phyloP scores from a whole-genome alignment of 768 basidiomycete genomes.

The Mycena pura region DNA sequence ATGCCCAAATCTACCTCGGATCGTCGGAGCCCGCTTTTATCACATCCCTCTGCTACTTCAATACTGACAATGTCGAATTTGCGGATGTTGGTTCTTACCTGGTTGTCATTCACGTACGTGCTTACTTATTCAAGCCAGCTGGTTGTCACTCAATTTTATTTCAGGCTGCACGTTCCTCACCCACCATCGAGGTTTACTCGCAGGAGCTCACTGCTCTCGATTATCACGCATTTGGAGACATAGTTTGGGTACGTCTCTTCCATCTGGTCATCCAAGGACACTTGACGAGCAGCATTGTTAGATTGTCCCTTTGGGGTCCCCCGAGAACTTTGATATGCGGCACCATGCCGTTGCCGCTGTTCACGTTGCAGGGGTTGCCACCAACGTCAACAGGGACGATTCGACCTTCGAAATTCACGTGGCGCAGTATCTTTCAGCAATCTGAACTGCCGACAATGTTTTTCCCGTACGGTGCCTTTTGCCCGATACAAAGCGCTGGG shows the following conservation, averaged over 20 bases:
- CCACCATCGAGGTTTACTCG: constrained; percentile 2
- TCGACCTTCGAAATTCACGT: constrained; percentile 7
- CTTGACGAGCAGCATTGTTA: neutral
- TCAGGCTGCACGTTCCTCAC: neutral
- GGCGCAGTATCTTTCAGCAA: constrained; percentile 4
- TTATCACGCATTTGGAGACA: constrained; percentile 1
- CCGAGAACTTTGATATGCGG: neutral
- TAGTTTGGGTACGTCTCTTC: neutral
- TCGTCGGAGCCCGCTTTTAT: too few species aligned
- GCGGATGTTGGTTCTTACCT: neutral
- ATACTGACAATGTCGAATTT: neutral
- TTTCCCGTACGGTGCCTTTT: neutral
- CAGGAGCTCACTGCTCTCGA: neutral
- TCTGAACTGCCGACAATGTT: neutral
- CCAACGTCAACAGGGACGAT: neutral
- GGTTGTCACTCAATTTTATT: neutral
- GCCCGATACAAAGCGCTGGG: neutral
- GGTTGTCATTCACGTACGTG: neutral
- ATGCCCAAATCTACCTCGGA: neutral
- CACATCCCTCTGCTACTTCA: constrained; percentile 2
- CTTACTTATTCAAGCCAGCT: too few species aligned
- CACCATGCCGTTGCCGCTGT: neutral
- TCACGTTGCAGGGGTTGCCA: neutral
- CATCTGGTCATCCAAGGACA: neutral
- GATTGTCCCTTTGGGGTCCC: neutral